phyloP scores from a whole-genome alignment of 2,329 filamentous ascomycete genomes.

The Colletotrichum sp. region DNA sequence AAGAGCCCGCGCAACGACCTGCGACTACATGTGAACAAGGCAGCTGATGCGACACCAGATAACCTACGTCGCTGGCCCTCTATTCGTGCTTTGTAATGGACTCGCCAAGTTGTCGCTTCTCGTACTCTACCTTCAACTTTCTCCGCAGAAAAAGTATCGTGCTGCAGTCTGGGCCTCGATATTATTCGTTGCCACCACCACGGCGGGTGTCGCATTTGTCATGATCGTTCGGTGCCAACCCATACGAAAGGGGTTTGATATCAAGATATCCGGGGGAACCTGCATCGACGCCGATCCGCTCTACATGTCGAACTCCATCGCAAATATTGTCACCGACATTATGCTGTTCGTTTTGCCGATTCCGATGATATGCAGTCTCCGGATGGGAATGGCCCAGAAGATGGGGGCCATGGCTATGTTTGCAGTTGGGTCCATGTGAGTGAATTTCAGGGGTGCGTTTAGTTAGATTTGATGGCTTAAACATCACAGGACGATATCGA shows the following conservation, averaged over 20 bases:
- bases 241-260: constrained; percentile 35
- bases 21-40: not conserved
- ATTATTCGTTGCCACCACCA: constrained; percentile 28
- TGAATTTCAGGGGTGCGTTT: not conserved
- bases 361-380: constrained; percentile 47
- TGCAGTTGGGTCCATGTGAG: constrained; percentile 41
- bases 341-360: constrained; percentile 52
- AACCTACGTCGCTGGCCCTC: constrained; percentile 26
- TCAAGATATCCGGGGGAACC: constrained; percentile 30
- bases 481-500: not conserved
- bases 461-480: not conserved
- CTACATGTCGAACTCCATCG: constrained; percentile 52
- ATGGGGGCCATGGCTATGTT: constrained; percentile 49
- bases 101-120: constrained; percentile 43
- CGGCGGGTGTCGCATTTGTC: constrained; percentile 35
- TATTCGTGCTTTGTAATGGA: constrained; percentile 39
- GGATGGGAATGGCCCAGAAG: constrained; percentile 51
- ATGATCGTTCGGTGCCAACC: constrained; percentile 42
- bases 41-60: not conserved
- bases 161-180: constrained; percentile 32
- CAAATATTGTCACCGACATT: constrained; percentile 55
- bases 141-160: constrained; percentile 38
- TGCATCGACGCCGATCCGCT: constrained; percentile 52
- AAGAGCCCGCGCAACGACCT: not conserved
- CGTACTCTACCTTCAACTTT: constrained; percentile 41